Conservation (phyloP, 2,329 filamentous ascomycete genomes). For the Ceratocystis destructans region DNA sequence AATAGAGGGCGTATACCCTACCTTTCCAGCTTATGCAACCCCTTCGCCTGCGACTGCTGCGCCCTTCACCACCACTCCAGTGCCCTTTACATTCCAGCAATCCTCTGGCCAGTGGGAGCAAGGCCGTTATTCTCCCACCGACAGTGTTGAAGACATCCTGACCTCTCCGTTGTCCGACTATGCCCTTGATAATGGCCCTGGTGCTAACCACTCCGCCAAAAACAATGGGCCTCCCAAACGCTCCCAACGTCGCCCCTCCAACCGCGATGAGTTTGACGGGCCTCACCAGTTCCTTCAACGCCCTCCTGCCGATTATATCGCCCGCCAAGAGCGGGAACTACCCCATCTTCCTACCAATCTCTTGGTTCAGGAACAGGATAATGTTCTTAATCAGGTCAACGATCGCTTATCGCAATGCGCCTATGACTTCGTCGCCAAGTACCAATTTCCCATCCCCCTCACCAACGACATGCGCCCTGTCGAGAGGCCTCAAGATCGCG, state of each 20-base stretch:
- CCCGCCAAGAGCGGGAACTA: constrained; percentile 65
- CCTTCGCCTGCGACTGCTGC: constrained; percentile 28
- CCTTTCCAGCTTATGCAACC: constrained; percentile 31
- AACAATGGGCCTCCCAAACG: constrained; percentile 29
- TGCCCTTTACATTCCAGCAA: constrained; percentile 16
- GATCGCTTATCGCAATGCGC: constrained; percentile 73
- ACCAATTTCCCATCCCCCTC: constrained; percentile 77
- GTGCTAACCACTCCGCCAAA: constrained; percentile 26
- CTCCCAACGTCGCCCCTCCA: constrained; percentile 56
- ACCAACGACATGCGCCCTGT: constrained; percentile 70
- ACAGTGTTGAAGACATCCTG: constrained; percentile 45
- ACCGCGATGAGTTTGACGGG: constrained; percentile 80
- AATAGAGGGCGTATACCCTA: constrained; percentile 25
- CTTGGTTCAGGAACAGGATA: constrained; percentile 71
- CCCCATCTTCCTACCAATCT: constrained; percentile 73
- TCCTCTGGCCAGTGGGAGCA: constrained; percentile 31
- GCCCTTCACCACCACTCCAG: constrained; percentile 17
- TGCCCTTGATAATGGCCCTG: constrained; percentile 39
- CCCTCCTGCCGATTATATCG: constrained; percentile 55
- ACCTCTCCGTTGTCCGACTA: constrained; percentile 48
- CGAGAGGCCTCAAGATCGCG: constrained; percentile 59
- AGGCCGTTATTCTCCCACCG: constrained; percentile 41
- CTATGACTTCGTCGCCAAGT: constrained; percentile 82
- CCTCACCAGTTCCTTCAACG: constrained; percentile 69
- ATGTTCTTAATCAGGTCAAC: constrained; percentile 66